Evolutionary conservation across 345 rosid species (phyloP), one percentile per base, ranked within the genome.

Genomic region (Triadica sebifera): DNA sequence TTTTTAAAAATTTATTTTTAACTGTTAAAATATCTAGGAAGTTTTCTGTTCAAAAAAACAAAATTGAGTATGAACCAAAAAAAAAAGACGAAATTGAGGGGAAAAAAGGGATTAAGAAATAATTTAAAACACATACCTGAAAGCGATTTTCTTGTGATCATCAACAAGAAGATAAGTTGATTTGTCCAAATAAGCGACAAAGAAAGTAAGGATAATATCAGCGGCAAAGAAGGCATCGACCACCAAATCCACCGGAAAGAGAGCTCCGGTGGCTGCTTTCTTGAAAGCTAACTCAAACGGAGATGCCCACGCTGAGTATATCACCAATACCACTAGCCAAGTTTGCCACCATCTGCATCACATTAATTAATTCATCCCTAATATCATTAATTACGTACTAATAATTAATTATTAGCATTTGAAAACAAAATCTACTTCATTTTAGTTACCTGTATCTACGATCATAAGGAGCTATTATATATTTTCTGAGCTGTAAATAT

Each of bases 281-380:
- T 45, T 83, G 78, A 95, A 95, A 3, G 98, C 98, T 6, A 95
- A 71, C 81, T 91, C 96, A 43, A 95, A 95, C 0, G 86, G 82
- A 19, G 98, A 87, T 58, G 91, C 90, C 99, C 99, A 95, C n/a
- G 97, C 92, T 0, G 97, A 91, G 86, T 95, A 92, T 0, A 87
- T 77, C 71, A 92, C 97, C 71, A 95, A 75, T 20, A 76, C 75
- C 75, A 92, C 97, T 34, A 95, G 84, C 65, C 86, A 85, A 12
- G 94, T 81, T 66, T 92, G 93, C 99, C 99, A 92, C 83, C 77
- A 79, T 75, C 98, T 92, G 76, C 86, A 69, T 41, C 4, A 29
- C 34, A 29, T 29, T 29, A 29, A 29, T 29, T 29, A 4, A 20
- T 6, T 65, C 37, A 71, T n/a, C 56, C 20, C 12, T 29, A 55